These are phyloP conservation scores for Myxozyma kluyveri DNA, from an alignment of 805 yeast species.

Conservation along the genomic window DNA sequence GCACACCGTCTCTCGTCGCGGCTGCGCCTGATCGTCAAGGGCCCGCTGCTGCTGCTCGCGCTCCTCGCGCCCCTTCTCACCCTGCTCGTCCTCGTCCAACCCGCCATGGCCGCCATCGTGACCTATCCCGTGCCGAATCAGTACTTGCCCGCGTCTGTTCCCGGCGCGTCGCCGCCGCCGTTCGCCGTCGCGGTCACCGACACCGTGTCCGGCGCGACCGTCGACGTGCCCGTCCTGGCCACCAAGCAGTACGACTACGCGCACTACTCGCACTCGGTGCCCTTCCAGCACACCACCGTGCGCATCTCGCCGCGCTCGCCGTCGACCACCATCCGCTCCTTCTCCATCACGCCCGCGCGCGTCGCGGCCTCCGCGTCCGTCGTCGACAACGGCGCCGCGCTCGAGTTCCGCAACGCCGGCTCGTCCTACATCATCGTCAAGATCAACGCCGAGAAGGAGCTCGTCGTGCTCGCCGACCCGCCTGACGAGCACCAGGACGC, in stretches of 20 bases:
- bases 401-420: constrained; percentile 9
- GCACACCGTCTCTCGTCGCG: neutral
- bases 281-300: neutral
- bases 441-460: constrained; percentile 16
- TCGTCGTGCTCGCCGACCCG: constrained; percentile 20
- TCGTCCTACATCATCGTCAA: constrained; percentile 18
- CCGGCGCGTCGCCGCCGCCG: neutral
- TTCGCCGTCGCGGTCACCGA: constrained; percentile 1
- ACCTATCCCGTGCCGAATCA: neutral
- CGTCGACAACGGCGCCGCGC: neutral
- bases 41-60: neutral
- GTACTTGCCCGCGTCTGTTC: neutral
- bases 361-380: constrained; percentile 3
- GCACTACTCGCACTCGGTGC: constrained; percentile 13
- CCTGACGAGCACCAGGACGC: constrained; percentile 2
- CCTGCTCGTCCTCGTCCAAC: neutral
- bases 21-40: neutral
- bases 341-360: constrained; percentile 9
- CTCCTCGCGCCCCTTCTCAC: constrained; percentile 1
- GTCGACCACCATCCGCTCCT: neutral
- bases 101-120: neutral
- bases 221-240: constrained; percentile 8
- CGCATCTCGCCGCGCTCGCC: constrained; percentile 7
- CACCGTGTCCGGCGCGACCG: neutral
- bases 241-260: constrained; percentile 19